These are phyloP conservation scores for Zostera marina DNA, from an alignment of 116 monocot genomes.

Conservation along the genomic window DNA sequence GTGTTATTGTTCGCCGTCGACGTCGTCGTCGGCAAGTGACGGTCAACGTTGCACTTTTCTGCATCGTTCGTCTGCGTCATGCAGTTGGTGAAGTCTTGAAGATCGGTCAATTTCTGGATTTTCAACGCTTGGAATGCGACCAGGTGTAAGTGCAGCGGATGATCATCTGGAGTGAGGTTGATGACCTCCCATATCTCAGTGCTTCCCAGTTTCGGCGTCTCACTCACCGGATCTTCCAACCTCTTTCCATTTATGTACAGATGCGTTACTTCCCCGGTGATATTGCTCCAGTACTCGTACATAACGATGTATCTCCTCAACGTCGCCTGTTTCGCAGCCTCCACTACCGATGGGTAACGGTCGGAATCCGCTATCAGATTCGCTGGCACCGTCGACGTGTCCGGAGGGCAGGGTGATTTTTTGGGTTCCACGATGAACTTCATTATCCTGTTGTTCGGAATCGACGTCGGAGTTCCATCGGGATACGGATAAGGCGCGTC, in stretches of 20 bases:
- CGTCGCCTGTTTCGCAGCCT: conserved; percentile 5
- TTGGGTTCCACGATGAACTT: too few species aligned
- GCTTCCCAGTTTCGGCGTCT: conserved; percentile 19
- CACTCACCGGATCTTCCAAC: conserved; percentile 24
- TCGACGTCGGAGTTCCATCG: conserved; percentile 23
- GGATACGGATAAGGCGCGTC: conserved; percentile 75
- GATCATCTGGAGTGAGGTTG: conserved; percentile 15
- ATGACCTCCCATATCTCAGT: conserved; percentile 32
- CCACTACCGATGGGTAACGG: background rate
- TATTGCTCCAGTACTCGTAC: conserved; percentile 17
- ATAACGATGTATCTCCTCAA: conserved; percentile 16
- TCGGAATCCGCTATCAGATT: conserved; percentile 17
- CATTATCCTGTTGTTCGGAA: conserved; percentile 54
- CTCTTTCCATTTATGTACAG: conserved; percentile 19
- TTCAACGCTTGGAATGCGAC: conserved; percentile 5
- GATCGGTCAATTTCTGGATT: background rate
- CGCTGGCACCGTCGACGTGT: conserved; percentile 28
- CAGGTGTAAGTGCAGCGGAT: conserved; percentile 11
- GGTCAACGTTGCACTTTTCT: background rate
- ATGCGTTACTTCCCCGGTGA: conserved; percentile 16
- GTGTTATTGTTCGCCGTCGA: too few species aligned
- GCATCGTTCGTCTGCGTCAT: background rate
- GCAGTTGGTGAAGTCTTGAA: conserved; percentile 1
- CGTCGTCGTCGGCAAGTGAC: background rate
- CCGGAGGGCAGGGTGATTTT: too few species aligned